phyloP scores from a whole-genome alignment of 1,284 basidiomycete genomes.

The Heterobasidion irregulare region DNA sequence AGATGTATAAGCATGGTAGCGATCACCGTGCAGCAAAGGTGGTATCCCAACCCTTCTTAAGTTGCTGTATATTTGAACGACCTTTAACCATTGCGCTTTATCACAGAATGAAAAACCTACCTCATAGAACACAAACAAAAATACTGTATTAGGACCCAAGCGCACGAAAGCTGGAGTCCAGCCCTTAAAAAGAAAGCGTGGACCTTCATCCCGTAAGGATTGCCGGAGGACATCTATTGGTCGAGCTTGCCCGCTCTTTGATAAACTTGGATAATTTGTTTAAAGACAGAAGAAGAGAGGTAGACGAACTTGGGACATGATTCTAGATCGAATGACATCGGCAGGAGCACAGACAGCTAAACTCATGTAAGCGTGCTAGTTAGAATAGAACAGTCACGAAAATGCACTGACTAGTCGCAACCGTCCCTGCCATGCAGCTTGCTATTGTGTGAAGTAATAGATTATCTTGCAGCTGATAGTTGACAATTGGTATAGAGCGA shows the following conservation, averaged over 20 bases:
- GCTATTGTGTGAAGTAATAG: conserved; percentile 57
- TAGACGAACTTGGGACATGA: conserved; percentile 61
- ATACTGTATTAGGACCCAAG: conserved; percentile 73
- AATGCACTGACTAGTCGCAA: conserved; percentile 67
- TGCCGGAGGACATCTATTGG: conserved; percentile 43
- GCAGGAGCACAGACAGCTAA: conserved; percentile 82
- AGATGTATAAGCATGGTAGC: background rate
- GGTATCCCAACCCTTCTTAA: conserved; percentile 50
- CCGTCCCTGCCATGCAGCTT: conserved; percentile 70
- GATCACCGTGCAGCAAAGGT: conserved; percentile 5
- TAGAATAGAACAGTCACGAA: background rate
- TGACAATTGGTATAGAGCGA: conserved; percentile 43
- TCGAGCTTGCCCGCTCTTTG: conserved; percentile 31
- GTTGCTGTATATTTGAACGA: conserved; percentile 37
- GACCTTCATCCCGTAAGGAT: conserved; percentile 68
- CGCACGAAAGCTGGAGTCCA: conserved; percentile 85
- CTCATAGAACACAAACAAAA: conserved; percentile 86
- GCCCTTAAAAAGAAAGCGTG: conserved; percentile 81
- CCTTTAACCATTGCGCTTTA: background rate
- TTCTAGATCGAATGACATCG: conserved; percentile 75
- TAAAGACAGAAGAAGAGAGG: background rate
- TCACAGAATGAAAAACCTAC: conserved; percentile 24
- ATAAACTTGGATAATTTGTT: background rate
- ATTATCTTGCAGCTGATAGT: conserved; percentile 66
- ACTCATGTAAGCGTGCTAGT: conserved; percentile 9